Base-by-base conservation (phyloP, 108 stramenopile genomes). In the Epithemia pelagica region DNA sequence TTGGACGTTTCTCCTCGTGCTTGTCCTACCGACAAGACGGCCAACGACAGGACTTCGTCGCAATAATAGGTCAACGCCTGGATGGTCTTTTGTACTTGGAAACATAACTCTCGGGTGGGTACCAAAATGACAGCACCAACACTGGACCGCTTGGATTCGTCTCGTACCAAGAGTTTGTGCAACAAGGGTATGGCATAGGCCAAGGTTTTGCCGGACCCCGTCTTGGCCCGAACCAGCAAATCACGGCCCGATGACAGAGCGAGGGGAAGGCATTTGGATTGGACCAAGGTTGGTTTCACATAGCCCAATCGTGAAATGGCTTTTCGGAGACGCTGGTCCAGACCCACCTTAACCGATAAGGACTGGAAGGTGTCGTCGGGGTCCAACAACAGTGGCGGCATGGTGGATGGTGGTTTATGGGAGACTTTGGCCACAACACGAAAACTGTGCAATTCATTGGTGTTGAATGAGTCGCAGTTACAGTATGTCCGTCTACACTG, bases 151-250 rank as follows among this genome's bases (percentile, higher is more conserved):
- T 54, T 37, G 58, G 27, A 27, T 15, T 46, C 37, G 15, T 46
- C 37, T 59, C 30, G 27, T 65, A 31, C 19, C 52, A 99, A 75
- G 56, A 99, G 80, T 65, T 96, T 97, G 28, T 99, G 95, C 55
- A 99, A 70, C 15, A 96, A 64, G 2, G 98, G 98, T 5, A 99
- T 70, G 56, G 82, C 86, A 68, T 94, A 99, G 0, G 96, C 97
- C 30, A 96, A 66, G 1, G 97, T 99, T 71, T 99, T 99, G 8
- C 98, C 98, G 25, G 84, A 88, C n/a, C 98, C 98, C 0, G 98
- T 99, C 28, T 96, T 79, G 8, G 96, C 96, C 70, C 96, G 68
- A 15, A 96, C 93, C 21, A 99, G 76, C 57, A 98, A 69, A 76
- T 99, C 98, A 22, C 96, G 81, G 22, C 98, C 98, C 2, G 80